Evolutionary conservation across 176 grass and related monocot genomes (phyloP).

Genomic region (Oryza meyeriana): DNA sequence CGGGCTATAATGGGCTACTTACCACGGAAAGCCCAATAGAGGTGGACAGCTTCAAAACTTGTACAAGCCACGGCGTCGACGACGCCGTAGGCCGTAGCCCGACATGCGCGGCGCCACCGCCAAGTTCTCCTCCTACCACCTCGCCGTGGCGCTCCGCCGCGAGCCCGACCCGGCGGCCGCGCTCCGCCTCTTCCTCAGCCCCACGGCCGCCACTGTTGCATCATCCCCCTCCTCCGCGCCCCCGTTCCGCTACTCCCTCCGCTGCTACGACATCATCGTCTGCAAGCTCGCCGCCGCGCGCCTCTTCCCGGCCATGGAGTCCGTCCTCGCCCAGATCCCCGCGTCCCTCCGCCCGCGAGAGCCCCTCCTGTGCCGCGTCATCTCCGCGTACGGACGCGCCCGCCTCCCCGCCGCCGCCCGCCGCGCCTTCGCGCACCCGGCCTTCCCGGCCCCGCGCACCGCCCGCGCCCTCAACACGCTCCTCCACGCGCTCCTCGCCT

Average conservation of each 20-base stretch:
- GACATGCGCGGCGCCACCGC: slow-evolving; percentile 3
- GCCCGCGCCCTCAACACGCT: slow-evolving; percentile 58
- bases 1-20: too few species aligned
- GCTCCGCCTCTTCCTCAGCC: slow-evolving; percentile 48
- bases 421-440: slow-evolving; percentile 44
- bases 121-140: slow-evolving; percentile 42
- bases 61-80: not conserved
- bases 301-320: slow-evolving; percentile 53
- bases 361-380: slow-evolving; percentile 49
- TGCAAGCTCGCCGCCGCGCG: slow-evolving; percentile 60
- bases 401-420: slow-evolving; percentile 31
- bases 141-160: slow-evolving; percentile 45
- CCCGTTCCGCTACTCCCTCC: slow-evolving; percentile 35
- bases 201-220: not conserved
- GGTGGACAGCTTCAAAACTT: not conserved
- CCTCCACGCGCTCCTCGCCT: slow-evolving; percentile 40
- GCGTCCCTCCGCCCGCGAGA: slow-evolving; percentile 1
- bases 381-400: slow-evolving; percentile 54
- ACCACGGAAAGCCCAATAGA: not conserved
- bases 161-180: slow-evolving; percentile 43
- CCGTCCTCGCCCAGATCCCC: slow-evolving; percentile 40
- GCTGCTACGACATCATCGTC: slow-evolving; percentile 60
- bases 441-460: slow-evolving; percentile 47
- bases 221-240: not conserved
- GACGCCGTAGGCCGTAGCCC: not conserved